Evolutionary conservation across 2,329 filamentous ascomycete species (phyloP), one percentile per base, ranked within the genome.

Genomic region (Sporothrix pseudoabietina): DNA sequence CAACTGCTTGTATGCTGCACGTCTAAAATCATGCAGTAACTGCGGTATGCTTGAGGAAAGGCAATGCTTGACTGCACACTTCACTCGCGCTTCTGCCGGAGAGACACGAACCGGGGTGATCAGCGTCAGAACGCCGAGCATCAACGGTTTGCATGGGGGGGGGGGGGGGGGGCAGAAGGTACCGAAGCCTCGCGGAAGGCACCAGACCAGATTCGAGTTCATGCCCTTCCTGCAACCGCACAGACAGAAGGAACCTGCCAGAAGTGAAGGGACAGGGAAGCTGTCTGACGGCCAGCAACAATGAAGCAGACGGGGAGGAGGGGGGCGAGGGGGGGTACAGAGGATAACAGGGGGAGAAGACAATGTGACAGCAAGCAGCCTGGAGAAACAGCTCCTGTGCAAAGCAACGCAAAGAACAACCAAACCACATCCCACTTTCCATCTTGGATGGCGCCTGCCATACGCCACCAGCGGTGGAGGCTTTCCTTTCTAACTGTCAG

Each of bases 171-270:
- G 19, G 19, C 19, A 32, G 47, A 57, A 47, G 57, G 73, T 71
- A 68, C 71, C 71, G 71, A 71, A 72, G 69, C 72, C 35, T 19
- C 55, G 41, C 71, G 49, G 72, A 74, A 72, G 70, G n/a, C 65
- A 16, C 61, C 72, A 71, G 71, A 55, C 57, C 71, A 73, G 61
- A 63, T 57, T 69, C 54, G 59, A 65, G 26, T 69, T 69, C 54
- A 69, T 71, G 65, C 65, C 65, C 65, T 70, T 54, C 32, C 70
- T 74, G 70, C 66, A 71, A 61, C 74, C 74, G 72, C 74, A 75
- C 72, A 71, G 74, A 75, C 74, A 59, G 39, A 55, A 39, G 54
- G 63, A 59, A 70, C 22, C 52, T 47, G 41, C 35, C 26, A 30
- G 39, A 68, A 68, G 41, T n/a, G 26, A 54, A 26, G 8, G 8